Base-by-base conservation (phyloP, 2,329 filamentous ascomycete genomes). In the Stemphylium beticola region DNA sequence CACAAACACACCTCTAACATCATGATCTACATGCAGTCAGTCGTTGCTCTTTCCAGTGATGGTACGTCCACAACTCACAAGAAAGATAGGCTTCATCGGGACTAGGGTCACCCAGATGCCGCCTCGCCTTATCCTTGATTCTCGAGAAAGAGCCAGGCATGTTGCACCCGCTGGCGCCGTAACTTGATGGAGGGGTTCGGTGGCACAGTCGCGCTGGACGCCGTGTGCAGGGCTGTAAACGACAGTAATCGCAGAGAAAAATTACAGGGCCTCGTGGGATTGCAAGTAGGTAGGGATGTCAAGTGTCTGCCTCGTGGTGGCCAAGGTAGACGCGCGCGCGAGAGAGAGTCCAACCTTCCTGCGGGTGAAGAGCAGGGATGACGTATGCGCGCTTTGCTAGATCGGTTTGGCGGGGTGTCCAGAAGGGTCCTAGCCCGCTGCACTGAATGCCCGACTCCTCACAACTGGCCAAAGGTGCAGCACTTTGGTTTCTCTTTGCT, bases 71-170 rank as follows among this genome's bases (percentile, higher is more conserved):
- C 40, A 9, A 82, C 86, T 84, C 74, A 89, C 88, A 90, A 71
- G 84, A 88, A 58, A 91, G 77, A 75, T 88, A 90, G 32, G 86
- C 83, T 76, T 89, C 87, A 61, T 90, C 87, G 12, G 87, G 86
- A 40, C 65, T 66, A 41, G 72, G 53, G 31, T 72, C 65, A 18
- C 68, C 66, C 55, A 74, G 64, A 49, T 69, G 70, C 37, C 61
- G 50, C 53, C 58, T 58, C 50, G 69, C 68, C 37, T 66, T 61
- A 41, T 72, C 65, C 36, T 62, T 54, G 15, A 71, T 55, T 42
- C 62, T 61, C 32, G 64, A 67, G 40, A 67, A 58, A 20, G 62
- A 58, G 20, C 57, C 58, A 29, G 58, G 61, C 64, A 66, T 68
- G 51, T 41, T 49, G 53, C 24, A 49, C 22, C 29, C n/a, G 20